Percentiles rank a stretch among this genome's conserved stretches.
Conservation (phyloP, 331 rosid species). For the Malus hybrid region DNA sequence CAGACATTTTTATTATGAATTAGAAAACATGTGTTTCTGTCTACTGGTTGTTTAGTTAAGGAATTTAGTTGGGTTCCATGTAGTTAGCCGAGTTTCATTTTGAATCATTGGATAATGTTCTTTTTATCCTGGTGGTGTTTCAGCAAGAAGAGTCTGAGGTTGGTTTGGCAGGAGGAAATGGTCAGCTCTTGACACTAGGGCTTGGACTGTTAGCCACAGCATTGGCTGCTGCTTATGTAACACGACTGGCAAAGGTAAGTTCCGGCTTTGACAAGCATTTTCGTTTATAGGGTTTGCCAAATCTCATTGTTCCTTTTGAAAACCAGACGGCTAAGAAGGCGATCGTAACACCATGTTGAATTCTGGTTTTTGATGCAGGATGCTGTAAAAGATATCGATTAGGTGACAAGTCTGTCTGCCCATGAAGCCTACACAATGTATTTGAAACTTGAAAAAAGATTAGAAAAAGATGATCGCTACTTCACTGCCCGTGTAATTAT, state of each 20-base stretch:
- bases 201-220: constrained; percentile 79
- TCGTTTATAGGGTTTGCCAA: neutral
- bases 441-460: neutral
- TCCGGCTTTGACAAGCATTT: neutral
- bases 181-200: constrained; percentile 75
- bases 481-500: constrained; percentile 11
- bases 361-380: constrained; percentile 45
- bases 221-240: constrained; percentile 80
- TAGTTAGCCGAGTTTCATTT: neutral
- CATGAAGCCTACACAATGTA: constrained; percentile 5
- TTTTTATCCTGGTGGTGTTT: constrained; percentile 19
- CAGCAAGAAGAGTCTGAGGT: constrained; percentile 89
- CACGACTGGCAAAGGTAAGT: constrained; percentile 81
- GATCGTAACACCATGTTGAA: neutral
- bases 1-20: neutral
- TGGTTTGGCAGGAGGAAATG: constrained; percentile 60
- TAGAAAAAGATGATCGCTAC: neutral
- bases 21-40: neutral
- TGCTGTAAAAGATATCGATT: constrained; percentile 82
- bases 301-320: neutral
- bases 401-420: constrained; percentile 27
- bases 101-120: neutral
- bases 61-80: neutral
- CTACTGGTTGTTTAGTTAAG: neutral
- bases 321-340: too few relatives aligned